A percentile compares a stretch with the other conserved stretches of the same genome.
phyloP scores from a whole-genome alignment of 2,329 filamentous ascomycete species.

The Cladosporium austrohemisphaericum region DNA sequence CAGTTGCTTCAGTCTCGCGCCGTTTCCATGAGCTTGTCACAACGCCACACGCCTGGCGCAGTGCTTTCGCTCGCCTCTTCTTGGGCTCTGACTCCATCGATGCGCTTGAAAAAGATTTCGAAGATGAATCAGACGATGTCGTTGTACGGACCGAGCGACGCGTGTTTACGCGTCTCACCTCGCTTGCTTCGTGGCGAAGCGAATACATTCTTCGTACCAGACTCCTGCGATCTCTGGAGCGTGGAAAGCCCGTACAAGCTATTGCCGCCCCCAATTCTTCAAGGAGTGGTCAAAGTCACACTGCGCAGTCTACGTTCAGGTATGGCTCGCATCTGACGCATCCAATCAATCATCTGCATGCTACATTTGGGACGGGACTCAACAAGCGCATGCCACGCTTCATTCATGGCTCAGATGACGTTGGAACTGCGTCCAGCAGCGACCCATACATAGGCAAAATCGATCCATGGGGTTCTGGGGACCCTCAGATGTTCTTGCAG shows the following conservation, averaged over 20 bases:
- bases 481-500: conserved; percentile 70
- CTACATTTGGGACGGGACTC: conserved; percentile 63
- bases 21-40: conserved; percentile 84
- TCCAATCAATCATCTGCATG: conserved; percentile 75
- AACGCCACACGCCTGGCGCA: conserved; percentile 88
- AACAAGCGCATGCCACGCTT: conserved; percentile 72
- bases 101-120: conserved; percentile 37
- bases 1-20: conserved; percentile 79
- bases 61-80: conserved; percentile 88
- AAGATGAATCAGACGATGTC: conserved; percentile 49
- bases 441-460: conserved; percentile 73
- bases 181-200: conserved; percentile 87
- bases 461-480: conserved; percentile 76
- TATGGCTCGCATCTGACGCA: conserved; percentile 82
- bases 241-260: conserved; percentile 69
- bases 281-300: conserved; percentile 56
- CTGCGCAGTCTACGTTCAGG: conserved; percentile 69
- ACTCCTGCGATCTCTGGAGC: conserved; percentile 72
- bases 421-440: conserved; percentile 74
- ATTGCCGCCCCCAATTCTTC: conserved; percentile 51
- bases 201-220: conserved; percentile 89
- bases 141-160: conserved; percentile 67
- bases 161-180: conserved; percentile 76
- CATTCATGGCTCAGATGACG: conserved; percentile 77
- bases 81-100: conserved; percentile 64